Base-by-base conservation (phyloP, 2,329 filamentous ascomycete genomes). In the Epichloe baconii region DNA sequence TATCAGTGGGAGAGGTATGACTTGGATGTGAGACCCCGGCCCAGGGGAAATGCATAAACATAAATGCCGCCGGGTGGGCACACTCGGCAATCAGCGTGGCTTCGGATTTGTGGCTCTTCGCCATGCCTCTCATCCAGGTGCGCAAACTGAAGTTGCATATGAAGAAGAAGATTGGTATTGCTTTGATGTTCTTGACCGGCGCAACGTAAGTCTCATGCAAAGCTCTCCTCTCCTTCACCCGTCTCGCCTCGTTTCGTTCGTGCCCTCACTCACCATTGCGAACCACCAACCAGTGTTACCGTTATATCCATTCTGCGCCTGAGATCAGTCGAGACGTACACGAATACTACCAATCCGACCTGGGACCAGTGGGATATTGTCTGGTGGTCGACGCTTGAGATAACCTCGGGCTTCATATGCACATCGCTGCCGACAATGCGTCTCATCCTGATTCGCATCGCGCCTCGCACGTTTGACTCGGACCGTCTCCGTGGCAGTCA, bases 1-100 rank as follows among this genome's bases (percentile, higher is more conserved):
- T 71, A 62, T 42, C 67, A 67, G 51, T 75, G 72, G 71, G 56
- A 52, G 0, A 59, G 59, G 5, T 75, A 36, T 31, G 14, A 40
- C 38, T 3, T 52, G 11, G n/a, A 4, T 8, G 1, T 2, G 5
- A 5, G 4, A 12, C 48, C 43, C 3, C 45, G 1, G n/a, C 53
- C 12, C 15, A 47, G 5, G 49, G 49, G 2, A 4, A 14, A 1
- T 52, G 51, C 47, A 1, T 46, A 7, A 19, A 46, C 14, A 12
- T 38, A 0, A 52, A 52, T 12, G 23, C 35, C 4, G 21, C 6
- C 4, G 51, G 51, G 5, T 52, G 51, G 51, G 1, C 8, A 2
- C 12, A 46, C 14, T 23, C 46, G 11, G 19, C 17, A 7, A 0
- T 49, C 12, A 49, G n/a, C 23, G 43, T 52, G 5, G 47, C 19